These are phyloP conservation scores for Podospora fimiseda DNA, from an alignment of 495 filamentous ascomycete species.

Conservation along the genomic window DNA sequence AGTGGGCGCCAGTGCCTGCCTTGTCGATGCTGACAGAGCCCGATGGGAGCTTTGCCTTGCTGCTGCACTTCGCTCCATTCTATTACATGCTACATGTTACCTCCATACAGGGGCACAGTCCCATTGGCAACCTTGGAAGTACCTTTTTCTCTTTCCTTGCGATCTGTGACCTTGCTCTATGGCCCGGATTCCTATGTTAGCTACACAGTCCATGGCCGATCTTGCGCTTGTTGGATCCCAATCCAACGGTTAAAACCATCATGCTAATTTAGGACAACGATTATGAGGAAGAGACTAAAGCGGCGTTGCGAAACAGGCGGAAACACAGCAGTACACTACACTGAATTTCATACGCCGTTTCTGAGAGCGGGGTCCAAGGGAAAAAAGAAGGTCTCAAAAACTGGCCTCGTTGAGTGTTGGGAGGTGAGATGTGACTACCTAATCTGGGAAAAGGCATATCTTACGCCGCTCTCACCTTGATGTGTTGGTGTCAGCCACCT, in stretches of 20 bases:
- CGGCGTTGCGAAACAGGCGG: conserved; percentile 2
- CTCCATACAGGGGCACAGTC: conserved; percentile 11
- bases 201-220: too few species aligned
- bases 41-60: not conserved
- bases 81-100: not conserved
- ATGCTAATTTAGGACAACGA: conserved; percentile 1
- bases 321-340: conserved; percentile 1
- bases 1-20: not conserved
- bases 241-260: conserved; percentile 1
- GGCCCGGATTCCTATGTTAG: too few species aligned
- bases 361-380: conserved; percentile 1
- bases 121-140: too few species aligned
- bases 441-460: not conserved
- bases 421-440: conserved; percentile 4
- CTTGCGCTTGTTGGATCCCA: not conserved
- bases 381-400: not conserved
- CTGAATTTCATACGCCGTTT: not conserved
- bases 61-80: not conserved
- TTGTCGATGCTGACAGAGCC: conserved; percentile 7
- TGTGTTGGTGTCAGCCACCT: not conserved
- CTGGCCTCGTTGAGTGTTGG: conserved; percentile 1
- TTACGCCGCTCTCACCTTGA: conserved; percentile 3
- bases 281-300: not conserved
- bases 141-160: too few species aligned
- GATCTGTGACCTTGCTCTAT: too few species aligned